Conservation (phyloP, 2,329 filamentous ascomycete species). For the Ceratocystis ficicola region DNA sequence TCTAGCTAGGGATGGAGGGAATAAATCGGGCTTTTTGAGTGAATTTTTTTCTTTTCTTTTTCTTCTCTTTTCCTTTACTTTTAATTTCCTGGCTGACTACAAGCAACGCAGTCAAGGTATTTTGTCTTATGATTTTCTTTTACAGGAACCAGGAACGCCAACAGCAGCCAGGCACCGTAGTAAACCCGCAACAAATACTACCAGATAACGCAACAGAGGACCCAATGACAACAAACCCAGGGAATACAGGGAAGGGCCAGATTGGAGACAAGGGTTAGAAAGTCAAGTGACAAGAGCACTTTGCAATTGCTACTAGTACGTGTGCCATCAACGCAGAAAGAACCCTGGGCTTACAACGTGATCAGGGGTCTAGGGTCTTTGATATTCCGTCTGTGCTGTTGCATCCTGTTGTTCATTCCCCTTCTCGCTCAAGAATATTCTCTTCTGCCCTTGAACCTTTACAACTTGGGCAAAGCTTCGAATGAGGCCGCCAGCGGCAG, state of each 20-base stretch:
- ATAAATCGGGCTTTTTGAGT: too few species aligned
- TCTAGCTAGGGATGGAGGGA: too few species aligned
- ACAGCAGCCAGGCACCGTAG: background rate
- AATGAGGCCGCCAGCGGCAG: slow-evolving; percentile 6
- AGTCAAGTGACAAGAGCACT: background rate
- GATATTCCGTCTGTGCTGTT: background rate
- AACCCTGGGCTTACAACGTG: background rate
- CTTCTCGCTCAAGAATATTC: background rate
- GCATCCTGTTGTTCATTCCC: background rate
- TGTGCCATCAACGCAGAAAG: background rate
- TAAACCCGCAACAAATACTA: too few species aligned
- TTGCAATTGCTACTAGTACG: background rate
- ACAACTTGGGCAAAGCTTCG: background rate
- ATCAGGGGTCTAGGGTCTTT: background rate
- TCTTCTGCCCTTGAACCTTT: background rate
- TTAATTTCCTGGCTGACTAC: too few species aligned
- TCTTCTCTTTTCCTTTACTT: too few species aligned
- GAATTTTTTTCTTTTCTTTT: too few species aligned
- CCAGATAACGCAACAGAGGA: too few species aligned
- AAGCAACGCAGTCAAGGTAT: too few species aligned
- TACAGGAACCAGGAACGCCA: background rate
- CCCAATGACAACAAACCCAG: too few species aligned
- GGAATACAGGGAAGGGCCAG: too few species aligned
- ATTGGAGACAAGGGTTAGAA: too few species aligned
- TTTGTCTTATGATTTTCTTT: background rate